A percentile compares a stretch with the other conserved stretches of the same genome.
Evolutionary conservation across 2,329 filamentous ascomycete genomes (phyloP).

Genomic region (Cercospora brassicicola): DNA sequence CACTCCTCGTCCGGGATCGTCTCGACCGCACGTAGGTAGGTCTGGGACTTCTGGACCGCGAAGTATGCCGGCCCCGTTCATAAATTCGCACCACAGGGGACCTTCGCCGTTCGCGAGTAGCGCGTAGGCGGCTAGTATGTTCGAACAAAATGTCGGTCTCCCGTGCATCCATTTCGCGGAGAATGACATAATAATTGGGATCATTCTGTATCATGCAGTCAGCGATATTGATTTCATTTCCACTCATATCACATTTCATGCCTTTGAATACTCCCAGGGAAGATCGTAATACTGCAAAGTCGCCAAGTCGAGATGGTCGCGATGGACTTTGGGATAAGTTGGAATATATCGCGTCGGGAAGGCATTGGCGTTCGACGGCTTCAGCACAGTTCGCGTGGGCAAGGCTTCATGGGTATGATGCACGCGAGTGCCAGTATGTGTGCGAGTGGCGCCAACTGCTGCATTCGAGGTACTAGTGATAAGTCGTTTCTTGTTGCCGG

Average conservation of each 20-base stretch:
- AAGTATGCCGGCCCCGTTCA: neutral
- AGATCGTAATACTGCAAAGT: conserved; percentile 5
- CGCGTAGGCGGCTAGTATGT: conserved; percentile 1
- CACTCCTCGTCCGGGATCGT: neutral
- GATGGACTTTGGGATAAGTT: conserved; percentile 6
- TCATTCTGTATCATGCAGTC: neutral
- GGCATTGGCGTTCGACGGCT: neutral
- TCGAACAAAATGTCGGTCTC: conserved; percentile 9
- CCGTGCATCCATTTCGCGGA: neutral
- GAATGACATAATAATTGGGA: conserved; percentile 4
- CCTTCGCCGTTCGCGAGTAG: neutral
- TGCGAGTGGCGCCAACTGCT: neutral
- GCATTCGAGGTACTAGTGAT: conserved; percentile 6
- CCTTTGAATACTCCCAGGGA: neutral
- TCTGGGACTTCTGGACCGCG: neutral
- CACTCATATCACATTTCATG: neutral
- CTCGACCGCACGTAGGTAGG: neutral
- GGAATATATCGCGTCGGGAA: neutral
- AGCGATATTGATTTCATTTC: neutral
- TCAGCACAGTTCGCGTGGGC: neutral
- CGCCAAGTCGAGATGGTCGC: neutral
- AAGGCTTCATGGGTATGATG: neutral
- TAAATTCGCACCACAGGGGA: neutral
- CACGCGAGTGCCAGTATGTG: neutral
- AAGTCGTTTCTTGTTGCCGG: conserved; percentile 7